Base-by-base conservation (phyloP, 139 green algal species). In the Pleodorina starrii region DNA sequence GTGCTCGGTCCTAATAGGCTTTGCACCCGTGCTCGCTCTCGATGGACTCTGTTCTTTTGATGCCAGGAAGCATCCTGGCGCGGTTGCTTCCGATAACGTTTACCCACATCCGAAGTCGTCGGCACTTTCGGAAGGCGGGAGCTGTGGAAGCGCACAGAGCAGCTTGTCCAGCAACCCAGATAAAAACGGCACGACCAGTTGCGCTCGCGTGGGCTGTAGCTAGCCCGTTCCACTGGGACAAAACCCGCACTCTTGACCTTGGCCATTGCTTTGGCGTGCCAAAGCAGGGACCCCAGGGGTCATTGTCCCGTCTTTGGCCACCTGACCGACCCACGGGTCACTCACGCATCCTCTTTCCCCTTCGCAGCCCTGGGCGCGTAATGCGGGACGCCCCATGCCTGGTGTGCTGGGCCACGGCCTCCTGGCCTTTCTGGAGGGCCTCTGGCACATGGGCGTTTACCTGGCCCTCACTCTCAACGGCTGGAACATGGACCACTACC, bases 171-270 rank as follows among this genome's bases (percentile, higher is more conserved):
- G 69, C 69, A 29, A 77, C 19, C 48, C 76, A 69, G 48, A 84
- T n/a, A 29, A 84, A 69, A 84, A 84, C 76, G 48, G 48, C 46
- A 48, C n/a, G 76, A 42, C 46, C 29, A n/a, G 43, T 16, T 71
- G 59, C 43, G 59, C 43, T 46, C 9, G 48, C 76, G 48, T 84
- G 32, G 48, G 76, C 36, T 48, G n/a, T 25, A 29, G 76, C 76
- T 84, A 72, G 78, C 54, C 78, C 54, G 78, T 85, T 85, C 27
- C 78, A 73, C 78, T 85, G 78, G 78, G 78, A 85, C 78, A 85
- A 12, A 66, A 66, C 54, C 3, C n/a, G n/a, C n/a, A n/a, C n/a
- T n/a, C n/a, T n/a, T n/a, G n/a, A n/a, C n/a, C n/a, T n/a, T n/a
- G n/a, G n/a, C n/a, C n/a, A n/a, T n/a, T n/a, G n/a, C n/a, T n/a